These are phyloP conservation scores for Arxiozyma slooffiae DNA, from an alignment of 1,139 yeast species.

Conservation along the genomic window DNA sequence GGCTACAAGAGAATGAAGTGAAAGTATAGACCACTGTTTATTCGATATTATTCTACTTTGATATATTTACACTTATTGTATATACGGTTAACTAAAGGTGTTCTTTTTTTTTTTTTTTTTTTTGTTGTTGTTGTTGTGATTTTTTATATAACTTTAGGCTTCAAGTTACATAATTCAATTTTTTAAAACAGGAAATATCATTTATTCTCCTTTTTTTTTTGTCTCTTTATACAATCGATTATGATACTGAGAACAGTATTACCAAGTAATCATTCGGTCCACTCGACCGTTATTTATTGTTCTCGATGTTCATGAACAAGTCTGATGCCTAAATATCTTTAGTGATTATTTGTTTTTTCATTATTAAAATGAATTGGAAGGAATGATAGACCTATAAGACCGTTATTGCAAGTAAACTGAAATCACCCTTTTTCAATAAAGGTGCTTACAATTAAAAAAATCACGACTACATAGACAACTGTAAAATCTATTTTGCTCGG, in stretches of 20 bases:
- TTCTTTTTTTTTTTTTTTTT: neutral
- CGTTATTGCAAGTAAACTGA: no score
- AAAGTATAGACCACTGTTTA: conserved; percentile 11
- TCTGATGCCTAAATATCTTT: no score
- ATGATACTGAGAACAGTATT: neutral
- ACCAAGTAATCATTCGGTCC: neutral
- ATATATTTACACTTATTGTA: neutral
- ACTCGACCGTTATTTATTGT: no score
- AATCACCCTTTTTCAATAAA: neutral
- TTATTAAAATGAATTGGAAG: no score
- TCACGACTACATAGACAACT: no score
- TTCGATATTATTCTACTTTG: neutral
- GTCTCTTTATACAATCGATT: no score
- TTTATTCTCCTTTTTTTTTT: no score
- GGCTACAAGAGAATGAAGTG: conserved; percentile 52
- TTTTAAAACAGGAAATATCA: no score
- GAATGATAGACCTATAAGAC: neutral
- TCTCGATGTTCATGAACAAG: no score
- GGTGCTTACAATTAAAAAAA: no score
- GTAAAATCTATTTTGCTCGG: neutral
- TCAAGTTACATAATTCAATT: neutral
- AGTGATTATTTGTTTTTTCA: neutral
- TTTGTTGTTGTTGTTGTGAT: no score
- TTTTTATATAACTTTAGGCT: neutral
- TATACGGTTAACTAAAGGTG: neutral